These are phyloP conservation scores for Suillus subalutaceus DNA, from an alignment of 768 basidiomycete species.

Conservation along the genomic window DNA sequence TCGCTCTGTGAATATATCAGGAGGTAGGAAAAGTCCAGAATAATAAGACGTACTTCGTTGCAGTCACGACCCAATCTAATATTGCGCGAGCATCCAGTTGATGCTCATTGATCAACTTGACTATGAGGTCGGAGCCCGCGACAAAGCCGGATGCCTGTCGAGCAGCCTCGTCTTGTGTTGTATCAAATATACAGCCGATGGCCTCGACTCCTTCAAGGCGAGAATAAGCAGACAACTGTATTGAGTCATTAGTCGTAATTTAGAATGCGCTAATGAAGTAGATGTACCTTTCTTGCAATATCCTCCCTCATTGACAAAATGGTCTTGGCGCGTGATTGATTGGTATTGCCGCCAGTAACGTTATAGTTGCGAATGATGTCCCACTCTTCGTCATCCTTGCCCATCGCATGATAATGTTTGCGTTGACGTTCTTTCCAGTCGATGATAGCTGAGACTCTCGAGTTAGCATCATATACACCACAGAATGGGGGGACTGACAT, in stretches of 20 bases:
- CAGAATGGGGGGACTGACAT: neutral
- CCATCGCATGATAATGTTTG: neutral
- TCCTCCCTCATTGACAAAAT: constrained; percentile 1
- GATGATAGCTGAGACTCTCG: neutral
- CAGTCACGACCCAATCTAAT: too few relatives aligned
- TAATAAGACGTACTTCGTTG: too few relatives aligned
- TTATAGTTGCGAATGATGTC: neutral
- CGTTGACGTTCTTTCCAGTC: neutral
- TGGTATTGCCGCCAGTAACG: neutral
- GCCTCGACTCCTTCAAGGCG: too few relatives aligned
- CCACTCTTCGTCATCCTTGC: neutral
- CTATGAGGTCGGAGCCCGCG: neutral
- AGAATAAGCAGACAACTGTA: neutral
- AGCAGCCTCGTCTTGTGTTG: too few relatives aligned
- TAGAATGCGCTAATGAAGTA: neutral
- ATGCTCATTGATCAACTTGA: constrained; percentile 1
- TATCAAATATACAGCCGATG: too few relatives aligned
- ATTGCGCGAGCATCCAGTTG: neutral
- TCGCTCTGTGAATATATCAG: neutral
- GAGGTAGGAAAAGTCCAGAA: neutral
- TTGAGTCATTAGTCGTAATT: neutral
- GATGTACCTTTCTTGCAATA: constrained; percentile 4
- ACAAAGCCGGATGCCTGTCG: too few relatives aligned
- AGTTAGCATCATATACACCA: neutral
- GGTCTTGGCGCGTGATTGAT: neutral